Base-by-base conservation (phyloP, 2,329 filamentous ascomycete species). In the Penicillium italicum region DNA sequence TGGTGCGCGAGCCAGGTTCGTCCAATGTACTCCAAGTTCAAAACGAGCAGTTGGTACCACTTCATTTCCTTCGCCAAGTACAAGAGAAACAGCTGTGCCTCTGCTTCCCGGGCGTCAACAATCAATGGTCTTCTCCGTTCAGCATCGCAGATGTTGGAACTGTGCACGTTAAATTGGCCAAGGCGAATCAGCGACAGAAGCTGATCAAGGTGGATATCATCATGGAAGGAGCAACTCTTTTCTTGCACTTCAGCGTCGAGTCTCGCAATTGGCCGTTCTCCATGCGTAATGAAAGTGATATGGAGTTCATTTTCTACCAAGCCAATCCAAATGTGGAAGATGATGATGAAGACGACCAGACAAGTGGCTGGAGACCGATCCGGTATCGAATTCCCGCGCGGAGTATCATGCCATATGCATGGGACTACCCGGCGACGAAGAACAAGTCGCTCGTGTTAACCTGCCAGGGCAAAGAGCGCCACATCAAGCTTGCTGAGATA, bases 371-470 rank as follows among this genome's bases (percentile, higher is more conserved):
- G 90, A 88, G 90, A 61, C 92, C 91, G 2, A 90, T 99, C 59
- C 83, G 91, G 50, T 99, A 99, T 75, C 88, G 93, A 31, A 80
- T 99, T 30, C 95, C 95, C 2, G 87, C 93, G 12, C 83, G 94
- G 57, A 97, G 93, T 73, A 97, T 99, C 73, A 99, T 99, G 94
- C 94, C 95, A 0, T 99, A 99, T 68, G 93, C 94, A 1, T 99
- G 94, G 94, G 95, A 99, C 70, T 99, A 96, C 75, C 95, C 94
- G 1, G 93, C 94, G 1, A 92, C 91, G n/a, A 97, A 96, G 76
- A 88, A 90, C 76, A 96, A 94, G 67, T 94, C 97, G 71, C 84
- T 99, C 37, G 85, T 97, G 47, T 85, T 99, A 69, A 86, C 80
- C 50, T 88, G 87, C 8, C 85, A 87, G 66, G 86, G 86, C 58